Conservation (phyloP, 768 basidiomycete genomes). For the Psilocybe azurescens region DNA sequence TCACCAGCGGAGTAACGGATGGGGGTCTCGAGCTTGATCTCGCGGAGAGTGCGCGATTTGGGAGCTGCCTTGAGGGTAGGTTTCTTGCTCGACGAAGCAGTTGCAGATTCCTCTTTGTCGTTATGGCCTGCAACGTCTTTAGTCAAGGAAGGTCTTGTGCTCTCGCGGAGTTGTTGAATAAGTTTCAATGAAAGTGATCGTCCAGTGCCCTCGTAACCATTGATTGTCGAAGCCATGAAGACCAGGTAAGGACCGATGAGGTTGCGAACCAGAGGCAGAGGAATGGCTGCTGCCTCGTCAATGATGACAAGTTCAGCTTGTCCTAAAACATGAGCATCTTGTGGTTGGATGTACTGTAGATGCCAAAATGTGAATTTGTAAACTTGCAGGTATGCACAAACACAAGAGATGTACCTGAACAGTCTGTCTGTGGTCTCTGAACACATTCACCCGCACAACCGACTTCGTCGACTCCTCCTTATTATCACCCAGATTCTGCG, state of each 20-base stretch:
- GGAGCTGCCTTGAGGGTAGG: constrained; percentile 56
- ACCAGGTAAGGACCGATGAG: constrained; percentile 97
- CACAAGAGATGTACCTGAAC: constrained; percentile 73
- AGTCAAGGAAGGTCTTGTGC: constrained; percentile 77
- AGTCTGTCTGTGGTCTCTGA: constrained; percentile 92
- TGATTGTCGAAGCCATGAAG: constrained; percentile 99
- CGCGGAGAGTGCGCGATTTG: constrained; percentile 80
- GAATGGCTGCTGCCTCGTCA: constrained; percentile 98
- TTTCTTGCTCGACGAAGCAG: constrained; percentile 56
- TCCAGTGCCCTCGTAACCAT: constrained; percentile 99
- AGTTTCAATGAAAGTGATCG: constrained; percentile 97
- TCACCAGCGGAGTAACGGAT: constrained; percentile 92
- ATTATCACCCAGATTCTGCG: constrained; percentile 69
- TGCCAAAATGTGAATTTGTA: constrained; percentile 4
- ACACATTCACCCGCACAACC: constrained; percentile 94
- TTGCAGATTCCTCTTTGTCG: constrained; percentile 45
- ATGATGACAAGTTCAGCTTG: constrained; percentile 98
- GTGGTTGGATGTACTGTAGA: constrained; percentile 92
- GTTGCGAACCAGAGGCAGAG: constrained; percentile 92
- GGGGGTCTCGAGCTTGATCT: constrained; percentile 94
- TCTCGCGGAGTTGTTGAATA: constrained; percentile 94
- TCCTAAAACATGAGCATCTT: constrained; percentile 96
- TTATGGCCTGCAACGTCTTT: constrained; percentile 53
- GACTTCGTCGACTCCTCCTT: constrained; percentile 84
- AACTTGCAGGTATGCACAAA: neutral